A percentile compares a stretch with the other conserved stretches of the same genome.
phyloP scores from a whole-genome alignment of 2,329 filamentous ascomycete genomes.

The Aspergillus aculeatinus region DNA sequence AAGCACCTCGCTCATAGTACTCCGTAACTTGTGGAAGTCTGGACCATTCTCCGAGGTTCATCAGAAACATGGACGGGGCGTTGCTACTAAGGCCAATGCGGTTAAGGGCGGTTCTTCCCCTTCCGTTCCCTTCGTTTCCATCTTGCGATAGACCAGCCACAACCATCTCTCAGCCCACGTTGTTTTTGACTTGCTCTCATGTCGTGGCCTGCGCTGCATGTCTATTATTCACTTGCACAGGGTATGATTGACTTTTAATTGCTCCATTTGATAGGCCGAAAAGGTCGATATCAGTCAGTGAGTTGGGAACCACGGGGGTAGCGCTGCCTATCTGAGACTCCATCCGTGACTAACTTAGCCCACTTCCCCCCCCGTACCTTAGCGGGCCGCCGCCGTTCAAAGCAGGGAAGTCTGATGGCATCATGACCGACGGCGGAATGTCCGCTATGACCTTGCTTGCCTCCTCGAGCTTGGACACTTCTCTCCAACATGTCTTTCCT shows the following conservation, averaged over 20 bases:
- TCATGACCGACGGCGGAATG: slow-evolving; percentile 19
- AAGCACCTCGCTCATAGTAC: no score
- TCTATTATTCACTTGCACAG: neutral
- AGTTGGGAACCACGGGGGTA: neutral
- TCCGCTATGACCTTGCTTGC: slow-evolving; percentile 7
- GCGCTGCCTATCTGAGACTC: neutral
- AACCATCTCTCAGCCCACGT: neutral
- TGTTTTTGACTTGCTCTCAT: neutral
- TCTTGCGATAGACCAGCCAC: neutral
- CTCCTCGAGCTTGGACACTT: slow-evolving; percentile 10
- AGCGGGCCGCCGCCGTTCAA: slow-evolving; percentile 14
- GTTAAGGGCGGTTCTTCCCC: neutral
- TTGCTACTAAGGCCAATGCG: neutral
- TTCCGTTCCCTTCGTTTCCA: neutral
- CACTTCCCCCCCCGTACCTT: slow-evolving; percentile 3
- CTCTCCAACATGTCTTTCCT: slow-evolving; percentile 12
- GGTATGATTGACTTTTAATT: neutral
- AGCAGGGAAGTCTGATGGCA: slow-evolving; percentile 8
- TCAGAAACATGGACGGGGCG: neutral
- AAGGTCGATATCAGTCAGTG: neutral
- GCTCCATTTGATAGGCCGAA: neutral
- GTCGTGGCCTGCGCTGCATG: neutral
- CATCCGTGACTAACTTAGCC: neutral
- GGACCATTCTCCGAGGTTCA: neutral
- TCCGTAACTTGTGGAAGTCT: neutral